Evolutionary conservation across 441 rosid species (phyloP).

Genomic region (Geranium incanum): DNA sequence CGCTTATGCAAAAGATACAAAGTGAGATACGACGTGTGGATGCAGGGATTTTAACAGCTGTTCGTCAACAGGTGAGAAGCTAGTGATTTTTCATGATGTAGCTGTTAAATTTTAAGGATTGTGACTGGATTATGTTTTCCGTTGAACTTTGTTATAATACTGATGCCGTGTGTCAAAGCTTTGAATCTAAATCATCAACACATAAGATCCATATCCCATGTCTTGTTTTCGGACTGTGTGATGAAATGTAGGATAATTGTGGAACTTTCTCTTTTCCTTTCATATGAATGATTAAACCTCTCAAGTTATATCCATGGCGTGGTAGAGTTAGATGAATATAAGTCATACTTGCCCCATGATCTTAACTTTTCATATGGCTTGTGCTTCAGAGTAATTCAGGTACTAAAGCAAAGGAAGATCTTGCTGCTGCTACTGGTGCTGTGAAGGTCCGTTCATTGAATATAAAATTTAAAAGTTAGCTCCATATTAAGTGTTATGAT

Average conservation of each 20-base stretch:
- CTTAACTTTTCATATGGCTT: conserved; percentile 16
- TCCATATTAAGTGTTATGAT: neutral
- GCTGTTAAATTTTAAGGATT: neutral
- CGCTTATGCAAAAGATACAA: conserved; percentile 95
- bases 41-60: conserved; percentile 86
- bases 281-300: neutral
- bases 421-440: conserved; percentile 94
- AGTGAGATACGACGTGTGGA: conserved; percentile 89
- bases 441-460: conserved; percentile 66
- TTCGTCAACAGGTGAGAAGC: conserved; percentile 83
- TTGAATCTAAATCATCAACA: neutral
- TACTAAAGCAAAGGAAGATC: conserved; percentile 97
- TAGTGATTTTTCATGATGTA: conserved; percentile 4
- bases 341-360: neutral
- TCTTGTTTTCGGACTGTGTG: neutral
- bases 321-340: neutral
- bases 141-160: neutral
- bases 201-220: neutral
- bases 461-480: conserved; percentile 9
- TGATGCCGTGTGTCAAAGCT: neutral
- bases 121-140: neutral
- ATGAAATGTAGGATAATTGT: neutral
- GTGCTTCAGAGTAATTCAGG: conserved; percentile 88
- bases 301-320: neutral
- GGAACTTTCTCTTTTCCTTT: neutral